Evolutionary conservation across 2,329 filamentous ascomycete genomes (phyloP).

Genomic region (Phaeosphaeria sp.): DNA sequence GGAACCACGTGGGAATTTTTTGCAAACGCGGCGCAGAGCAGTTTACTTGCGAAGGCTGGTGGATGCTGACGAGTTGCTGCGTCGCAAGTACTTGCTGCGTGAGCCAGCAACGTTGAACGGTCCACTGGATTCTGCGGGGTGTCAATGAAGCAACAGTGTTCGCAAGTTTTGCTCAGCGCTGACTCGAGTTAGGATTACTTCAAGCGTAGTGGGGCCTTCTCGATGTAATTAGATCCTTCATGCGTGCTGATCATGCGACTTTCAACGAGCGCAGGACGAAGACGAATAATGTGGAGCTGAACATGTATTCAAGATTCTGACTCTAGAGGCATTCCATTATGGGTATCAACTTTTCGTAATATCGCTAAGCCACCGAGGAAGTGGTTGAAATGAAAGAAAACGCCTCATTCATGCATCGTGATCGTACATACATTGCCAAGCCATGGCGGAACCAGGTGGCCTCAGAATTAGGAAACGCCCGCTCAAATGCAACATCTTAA

Average conservation of each 20-base stretch:
- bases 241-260: background rate
- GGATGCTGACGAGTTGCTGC: background rate
- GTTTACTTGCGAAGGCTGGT: background rate
- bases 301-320: background rate
- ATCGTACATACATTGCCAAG: slow-evolving; percentile 25
- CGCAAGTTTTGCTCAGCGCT: background rate
- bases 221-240: background rate
- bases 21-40: background rate
- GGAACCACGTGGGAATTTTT: background rate
- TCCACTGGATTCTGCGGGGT: background rate
- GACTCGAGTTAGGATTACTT: background rate
- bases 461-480: slow-evolving; percentile 25
- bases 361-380: slow-evolving; percentile 12
- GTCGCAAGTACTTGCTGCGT: too few relatives aligned
- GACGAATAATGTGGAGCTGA: background rate
- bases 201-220: background rate
- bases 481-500: slow-evolving; percentile 29
- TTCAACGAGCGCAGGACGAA: background rate
- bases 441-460: slow-evolving; percentile 2
- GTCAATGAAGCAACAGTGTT: background rate
- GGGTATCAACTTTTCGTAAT: slow-evolving; percentile 18
- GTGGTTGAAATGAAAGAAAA: slow-evolving; percentile 17
- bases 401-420: slow-evolving; percentile 34
- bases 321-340: slow-evolving; percentile 2
- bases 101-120: too few relatives aligned